Evolutionary conservation across 306 rosid genomes (phyloP), one percentile per base, ranked within the genome.

Genomic region (Notholithocarpus densiflorus): DNA sequence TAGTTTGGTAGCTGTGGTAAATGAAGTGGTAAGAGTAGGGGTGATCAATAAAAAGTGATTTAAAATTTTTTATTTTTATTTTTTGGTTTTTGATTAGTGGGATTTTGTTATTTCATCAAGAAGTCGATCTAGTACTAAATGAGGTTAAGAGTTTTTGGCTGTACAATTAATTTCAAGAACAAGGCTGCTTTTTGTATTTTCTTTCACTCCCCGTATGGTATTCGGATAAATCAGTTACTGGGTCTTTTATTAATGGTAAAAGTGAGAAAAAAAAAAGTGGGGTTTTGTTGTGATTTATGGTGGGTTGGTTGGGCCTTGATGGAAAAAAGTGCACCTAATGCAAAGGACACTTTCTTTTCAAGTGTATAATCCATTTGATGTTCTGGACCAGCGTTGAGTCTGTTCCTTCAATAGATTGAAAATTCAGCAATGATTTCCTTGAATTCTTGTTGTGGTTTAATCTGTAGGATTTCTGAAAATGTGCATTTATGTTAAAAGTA

Each of bases 381-480:
- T 71, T 82, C 76, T 73, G 72, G 73, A 43, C 7, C 51, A 2
- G 71, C 76, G 24, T 51, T 20, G 61, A 56, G 27, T 45, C 29
- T 71, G 70, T 51, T 56, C 66, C 77, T 77, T 31, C 24, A 72
- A 69, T 68, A 62, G 56, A 20, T 71, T 76, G 24, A 74, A 14
- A 34, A 20, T 27, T 64, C 29, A 64, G 20, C 20, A 4, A 66
- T 32, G 51, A 31, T 59, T 11, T 66, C 24, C 34, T 45, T 66
- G 23, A 18, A 66, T 66, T 66, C 48, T 66, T 18, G 23, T 20
- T 17, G 51, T 32, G 14, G 20, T 48, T 56, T 68, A 21, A 27
- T 26, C 6, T 56, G 23, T 55, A 43, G 53, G 26, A 51, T 84
- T 73, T 71, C 66, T 68, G 77, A 78, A 72, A 65, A 79, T 53